Percentiles rank a stretch among this genome's conserved stretches.
phyloP scores from a whole-genome alignment of 805 yeast genomes.

The Candida coquimbonensis region DNA sequence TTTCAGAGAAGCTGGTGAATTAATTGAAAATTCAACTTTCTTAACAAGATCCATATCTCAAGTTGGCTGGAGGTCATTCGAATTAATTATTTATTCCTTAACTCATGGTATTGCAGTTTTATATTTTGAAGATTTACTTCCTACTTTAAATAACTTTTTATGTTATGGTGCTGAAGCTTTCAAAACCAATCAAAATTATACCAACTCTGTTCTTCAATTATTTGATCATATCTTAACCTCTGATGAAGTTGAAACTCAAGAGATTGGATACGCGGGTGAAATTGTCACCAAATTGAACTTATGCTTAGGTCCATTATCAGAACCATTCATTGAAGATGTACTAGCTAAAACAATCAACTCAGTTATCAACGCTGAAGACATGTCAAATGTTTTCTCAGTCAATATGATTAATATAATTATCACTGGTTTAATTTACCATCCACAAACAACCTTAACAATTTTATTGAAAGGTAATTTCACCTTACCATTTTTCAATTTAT shows the following conservation, averaged over 20 bases:
- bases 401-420: conserved; percentile 53
- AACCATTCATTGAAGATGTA: conserved; percentile 34
- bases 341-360: conserved; percentile 37
- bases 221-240: conserved; percentile 33
- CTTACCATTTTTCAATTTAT: conserved; percentile 46
- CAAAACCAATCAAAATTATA: conserved; percentile 37
- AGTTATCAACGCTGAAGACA: conserved; percentile 23
- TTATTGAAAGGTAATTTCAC: conserved; percentile 40
- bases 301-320: conserved; percentile 41
- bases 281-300: conserved; percentile 59
- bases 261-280: conserved; percentile 51
- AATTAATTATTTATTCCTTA: conserved; percentile 33
- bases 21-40: conserved; percentile 64
- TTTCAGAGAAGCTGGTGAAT: conserved; percentile 67
- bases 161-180: conserved; percentile 50
- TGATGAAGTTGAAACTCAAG: conserved; percentile 50
- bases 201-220: conserved; percentile 44
- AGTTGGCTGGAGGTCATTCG: conserved; percentile 68
- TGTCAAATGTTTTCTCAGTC: conserved; percentile 32
- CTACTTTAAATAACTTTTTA: conserved; percentile 68
- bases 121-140: conserved; percentile 69
- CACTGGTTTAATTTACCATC: conserved; percentile 56
- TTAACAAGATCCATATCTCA: conserved; percentile 55
- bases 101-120: conserved; percentile 48
- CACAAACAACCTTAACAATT: conserved; percentile 42